Conservation (phyloP, 129 eudicot species). For the Saposhnikovia divaricata region DNA sequence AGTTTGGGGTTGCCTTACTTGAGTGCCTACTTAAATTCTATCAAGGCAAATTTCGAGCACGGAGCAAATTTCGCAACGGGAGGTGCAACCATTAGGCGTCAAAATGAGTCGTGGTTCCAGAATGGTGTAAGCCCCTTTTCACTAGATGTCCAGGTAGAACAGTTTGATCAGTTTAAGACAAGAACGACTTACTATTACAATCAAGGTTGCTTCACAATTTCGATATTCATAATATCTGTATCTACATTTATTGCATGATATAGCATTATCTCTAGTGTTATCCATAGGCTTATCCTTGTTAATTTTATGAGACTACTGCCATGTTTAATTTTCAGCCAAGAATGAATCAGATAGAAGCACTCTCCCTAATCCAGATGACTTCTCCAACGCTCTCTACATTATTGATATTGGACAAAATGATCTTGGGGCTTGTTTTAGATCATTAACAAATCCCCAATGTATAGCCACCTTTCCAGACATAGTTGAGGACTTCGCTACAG, state of each 20-base stretch:
- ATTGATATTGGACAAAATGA: slow-evolving; percentile 86
- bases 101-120: slow-evolving; percentile 45
- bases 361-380: slow-evolving; percentile 51
- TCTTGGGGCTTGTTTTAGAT: slow-evolving; percentile 32
- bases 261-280: neutral
- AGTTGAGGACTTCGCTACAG: slow-evolving; percentile 24
- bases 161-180: slow-evolving; percentile 49
- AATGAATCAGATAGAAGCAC: slow-evolving; percentile 17
- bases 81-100: slow-evolving; percentile 61
- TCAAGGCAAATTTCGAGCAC: slow-evolving; percentile 44
- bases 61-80: slow-evolving; percentile 86
- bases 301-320: neutral
- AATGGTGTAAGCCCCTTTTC: slow-evolving; percentile 53
- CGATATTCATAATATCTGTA: neutral
- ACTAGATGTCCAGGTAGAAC: slow-evolving; percentile 58
- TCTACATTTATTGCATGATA: neutral
- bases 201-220: slow-evolving; percentile 26
- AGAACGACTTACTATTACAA: slow-evolving; percentile 48
- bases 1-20: slow-evolving; percentile 47
- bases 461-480: slow-evolving; percentile 33
- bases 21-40: slow-evolving; percentile 61
- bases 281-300: neutral
- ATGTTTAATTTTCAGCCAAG: slow-evolving; percentile 23
- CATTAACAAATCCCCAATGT: slow-evolving; percentile 26
- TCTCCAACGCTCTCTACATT: slow-evolving; percentile 53